A percentile compares a stretch with the other conserved stretches of the same genome.
Evolutionary conservation across 2,329 filamentous ascomycete genomes (phyloP).

Genomic region (Botrytis fabae): DNA sequence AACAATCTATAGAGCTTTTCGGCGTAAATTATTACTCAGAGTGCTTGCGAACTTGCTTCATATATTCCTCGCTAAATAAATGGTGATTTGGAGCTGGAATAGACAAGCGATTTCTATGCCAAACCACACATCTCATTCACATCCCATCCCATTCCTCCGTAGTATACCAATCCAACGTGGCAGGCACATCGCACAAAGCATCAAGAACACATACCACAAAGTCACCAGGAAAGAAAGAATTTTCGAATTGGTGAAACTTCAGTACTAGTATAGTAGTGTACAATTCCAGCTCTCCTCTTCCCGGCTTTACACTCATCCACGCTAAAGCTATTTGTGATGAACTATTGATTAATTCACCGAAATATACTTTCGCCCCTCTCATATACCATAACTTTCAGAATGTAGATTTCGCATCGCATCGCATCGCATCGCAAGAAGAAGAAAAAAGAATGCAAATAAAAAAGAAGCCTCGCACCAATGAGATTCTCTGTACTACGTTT

Average conservation of each 20-base stretch:
- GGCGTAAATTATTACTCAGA: no score
- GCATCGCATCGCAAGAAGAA: background rate
- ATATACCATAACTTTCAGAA: no score
- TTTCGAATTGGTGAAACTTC: background rate
- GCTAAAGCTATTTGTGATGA: background rate
- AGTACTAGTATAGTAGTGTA: constrained; percentile 7
- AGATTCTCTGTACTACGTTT: background rate
- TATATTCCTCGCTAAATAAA: background rate
- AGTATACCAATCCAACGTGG: background rate
- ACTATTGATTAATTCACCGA: background rate
- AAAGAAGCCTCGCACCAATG: background rate
- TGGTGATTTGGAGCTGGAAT: background rate
- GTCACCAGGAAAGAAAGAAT: background rate
- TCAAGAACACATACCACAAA: background rate
- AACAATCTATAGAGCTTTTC: no score
- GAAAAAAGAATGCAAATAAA: background rate
- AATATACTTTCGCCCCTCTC: background rate
- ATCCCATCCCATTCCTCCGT: background rate
- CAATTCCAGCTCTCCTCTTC: background rate
- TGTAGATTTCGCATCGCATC: background rate
- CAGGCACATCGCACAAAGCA: background rate
- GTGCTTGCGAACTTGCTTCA: no score
- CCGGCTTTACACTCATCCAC: background rate
- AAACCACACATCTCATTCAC: background rate
- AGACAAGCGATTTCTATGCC: background rate